phyloP scores from a whole-genome alignment of 805 yeast species.

The Lachancea kluyveri region DNA sequence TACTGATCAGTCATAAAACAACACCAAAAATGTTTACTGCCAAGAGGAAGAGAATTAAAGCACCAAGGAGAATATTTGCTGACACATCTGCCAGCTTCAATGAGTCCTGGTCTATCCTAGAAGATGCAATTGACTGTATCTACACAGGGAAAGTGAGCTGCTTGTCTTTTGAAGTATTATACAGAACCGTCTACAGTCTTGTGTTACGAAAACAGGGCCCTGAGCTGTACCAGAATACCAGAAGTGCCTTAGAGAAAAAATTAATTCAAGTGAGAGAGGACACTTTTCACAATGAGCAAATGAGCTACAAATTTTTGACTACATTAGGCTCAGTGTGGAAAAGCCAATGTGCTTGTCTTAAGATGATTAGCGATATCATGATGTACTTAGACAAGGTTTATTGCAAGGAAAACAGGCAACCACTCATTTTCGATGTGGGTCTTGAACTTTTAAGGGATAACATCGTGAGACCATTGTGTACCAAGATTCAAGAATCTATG shows the following conservation, averaged over 20 bases:
- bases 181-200: constrained; percentile 69
- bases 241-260: constrained; percentile 41
- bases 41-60: no score
- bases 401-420: constrained; percentile 59
- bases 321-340: constrained; percentile 47
- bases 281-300: constrained; percentile 8
- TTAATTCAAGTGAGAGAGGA: constrained; percentile 28
- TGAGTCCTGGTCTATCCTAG: constrained; percentile 57
- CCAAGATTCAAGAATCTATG: constrained; percentile 45
- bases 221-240: constrained; percentile 56
- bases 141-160: constrained; percentile 65
- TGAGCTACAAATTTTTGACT: constrained; percentile 33
- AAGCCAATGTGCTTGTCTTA: constrained; percentile 64
- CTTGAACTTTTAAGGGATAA: constrained; percentile 57
- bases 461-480: constrained; percentile 45
- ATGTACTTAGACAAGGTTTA: constrained; percentile 85
- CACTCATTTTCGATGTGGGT: constrained; percentile 69
- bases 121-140: constrained; percentile 66
- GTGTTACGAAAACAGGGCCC: constrained; percentile 68
- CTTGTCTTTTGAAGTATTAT: constrained; percentile 76
- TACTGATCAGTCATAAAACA: no score
- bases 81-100: constrained; percentile 38
- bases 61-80: neutral
- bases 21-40: no score
- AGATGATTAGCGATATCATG: constrained; percentile 74